Base-by-base conservation (phyloP, 768 basidiomycete genomes). In the Leccinum uliginosum region DNA sequence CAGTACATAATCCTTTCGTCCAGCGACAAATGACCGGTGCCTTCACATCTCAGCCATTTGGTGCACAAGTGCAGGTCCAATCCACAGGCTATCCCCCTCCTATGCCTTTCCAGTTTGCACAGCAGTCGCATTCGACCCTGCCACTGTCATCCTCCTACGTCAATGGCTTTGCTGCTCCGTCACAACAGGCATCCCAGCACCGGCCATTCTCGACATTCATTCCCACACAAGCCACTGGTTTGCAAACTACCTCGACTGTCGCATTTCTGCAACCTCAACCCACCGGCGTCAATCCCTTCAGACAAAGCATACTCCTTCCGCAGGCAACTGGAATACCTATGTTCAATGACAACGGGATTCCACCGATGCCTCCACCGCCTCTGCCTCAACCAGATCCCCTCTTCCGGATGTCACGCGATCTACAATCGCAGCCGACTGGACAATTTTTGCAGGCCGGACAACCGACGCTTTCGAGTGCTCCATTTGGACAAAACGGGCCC, bases 281-380 rank as follows among this genome's bases (percentile, higher is more conserved):
- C 26, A 89, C 86, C 9, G 87, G 85, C 19, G 73, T 77, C 44
- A 94, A 93, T 71, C 92, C 91, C 9, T 95, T 95, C 78, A 78
- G 93, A 32, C 91, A 91, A 70, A 89, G 82, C 62, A 81, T 86
- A 79, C 70, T 92, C 59, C 55, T 85, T 24, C 80, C 86, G 11
- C 85, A 87, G 63, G 73, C 76, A 8, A 89, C 85, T 3, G 84
- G 85, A 2, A 75, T 81, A 70, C 77, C 80, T 1, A 60, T 76
- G 55, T 79, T 83, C 56, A 74, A 68, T 57, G 62, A 58, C 21
- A 71, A 65, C 51, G 68, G 63, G 15, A 58, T 64, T 6, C 6
- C 44, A 3, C 46, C 61, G 9, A 51, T 62, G 14, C 62, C 61
- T 17, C 62, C 63, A 30, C 12, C 40, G 5, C 17, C 54, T 10